A percentile compares a stretch with the other conserved stretches of the same genome.
Conservation (phyloP, 2,329 filamentous ascomycete species). For the Dichotomopilus funicola region DNA sequence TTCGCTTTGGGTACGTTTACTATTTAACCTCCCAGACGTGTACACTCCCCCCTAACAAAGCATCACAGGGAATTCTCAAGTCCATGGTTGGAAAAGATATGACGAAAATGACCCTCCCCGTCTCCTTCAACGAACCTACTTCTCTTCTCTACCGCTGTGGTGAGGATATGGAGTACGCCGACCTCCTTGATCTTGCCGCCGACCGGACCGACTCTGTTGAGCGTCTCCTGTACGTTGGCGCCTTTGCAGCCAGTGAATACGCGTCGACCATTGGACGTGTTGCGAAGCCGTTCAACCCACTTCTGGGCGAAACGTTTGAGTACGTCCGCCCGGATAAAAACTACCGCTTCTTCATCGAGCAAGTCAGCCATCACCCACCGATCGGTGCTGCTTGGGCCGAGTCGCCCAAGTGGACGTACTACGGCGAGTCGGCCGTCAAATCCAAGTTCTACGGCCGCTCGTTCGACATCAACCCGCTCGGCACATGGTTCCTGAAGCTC, state of each 20-base stretch:
- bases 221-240: slow-evolving; percentile 87
- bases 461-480: slow-evolving; percentile 92
- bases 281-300: slow-evolving; percentile 95
- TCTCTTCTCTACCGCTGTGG: slow-evolving; percentile 90
- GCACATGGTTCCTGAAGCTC: slow-evolving; percentile 91
- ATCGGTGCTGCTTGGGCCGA: slow-evolving; percentile 91
- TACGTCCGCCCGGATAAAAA: slow-evolving; percentile 94
- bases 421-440: slow-evolving; percentile 88
- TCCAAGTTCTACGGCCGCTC: slow-evolving; percentile 98
- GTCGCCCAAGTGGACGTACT: slow-evolving; percentile 92
- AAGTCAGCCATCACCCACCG: slow-evolving; percentile 95
- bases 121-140: slow-evolving; percentile 97
- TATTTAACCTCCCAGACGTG: too few species aligned
- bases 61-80: slow-evolving; percentile 76
- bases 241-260: slow-evolving; percentile 94
- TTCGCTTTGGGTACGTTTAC: slow-evolving; percentile 75
- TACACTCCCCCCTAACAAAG: slow-evolving; percentile 19
- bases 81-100: slow-evolving; percentile 99
- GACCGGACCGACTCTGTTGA: slow-evolving; percentile 83
- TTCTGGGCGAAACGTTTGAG: slow-evolving; percentile 94
- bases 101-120: slow-evolving; percentile 98
- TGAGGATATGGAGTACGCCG: slow-evolving; percentile 97
- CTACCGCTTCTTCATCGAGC: slow-evolving; percentile 97
- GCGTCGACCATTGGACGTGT: slow-evolving; percentile 95
- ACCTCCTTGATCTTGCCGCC: slow-evolving; percentile 82